Conservation (phyloP, 371 early-diverging fungal species). For the Blakeslea trispora region DNA sequence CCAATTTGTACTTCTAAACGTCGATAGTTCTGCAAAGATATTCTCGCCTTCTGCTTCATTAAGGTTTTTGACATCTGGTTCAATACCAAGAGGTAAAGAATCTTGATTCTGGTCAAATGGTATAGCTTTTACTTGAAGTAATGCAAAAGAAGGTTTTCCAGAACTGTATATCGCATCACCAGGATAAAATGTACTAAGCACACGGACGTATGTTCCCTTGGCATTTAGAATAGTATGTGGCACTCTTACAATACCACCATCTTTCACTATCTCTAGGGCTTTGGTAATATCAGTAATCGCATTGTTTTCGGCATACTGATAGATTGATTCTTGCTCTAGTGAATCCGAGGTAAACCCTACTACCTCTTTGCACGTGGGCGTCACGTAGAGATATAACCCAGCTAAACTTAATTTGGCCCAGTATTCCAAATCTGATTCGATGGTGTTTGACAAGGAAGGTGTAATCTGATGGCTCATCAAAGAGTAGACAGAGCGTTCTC, state of each 20-base stretch:
- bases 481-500: conserved; percentile 40
- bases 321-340: conserved; percentile 46
- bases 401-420: conserved; percentile 62
- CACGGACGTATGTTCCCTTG: conserved; percentile 40
- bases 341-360: conserved; percentile 42
- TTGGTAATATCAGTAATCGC: conserved; percentile 39
- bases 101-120: neutral
- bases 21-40: conserved; percentile 34
- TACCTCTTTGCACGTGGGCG: conserved; percentile 29
- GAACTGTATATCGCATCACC: conserved; percentile 25
- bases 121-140: conserved; percentile 27
- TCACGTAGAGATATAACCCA: conserved; percentile 54
- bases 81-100: neutral
- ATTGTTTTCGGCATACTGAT: conserved; percentile 50
- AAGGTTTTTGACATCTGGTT: neutral
- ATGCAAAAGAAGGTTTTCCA: conserved; percentile 31
- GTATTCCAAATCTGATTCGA: conserved; percentile 27
- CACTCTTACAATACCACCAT: conserved; percentile 25
- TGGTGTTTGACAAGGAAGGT: neutral
- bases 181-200: conserved; percentile 43
- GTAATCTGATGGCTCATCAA: conserved; percentile 22
- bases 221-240: conserved; percentile 37
- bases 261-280: conserved; percentile 37
- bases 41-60: conserved; percentile 16
- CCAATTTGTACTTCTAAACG: conserved; percentile 38